Evolutionary conservation across 2,329 filamentous ascomycete genomes (phyloP).

Genomic region (Diatrype stigma): DNA sequence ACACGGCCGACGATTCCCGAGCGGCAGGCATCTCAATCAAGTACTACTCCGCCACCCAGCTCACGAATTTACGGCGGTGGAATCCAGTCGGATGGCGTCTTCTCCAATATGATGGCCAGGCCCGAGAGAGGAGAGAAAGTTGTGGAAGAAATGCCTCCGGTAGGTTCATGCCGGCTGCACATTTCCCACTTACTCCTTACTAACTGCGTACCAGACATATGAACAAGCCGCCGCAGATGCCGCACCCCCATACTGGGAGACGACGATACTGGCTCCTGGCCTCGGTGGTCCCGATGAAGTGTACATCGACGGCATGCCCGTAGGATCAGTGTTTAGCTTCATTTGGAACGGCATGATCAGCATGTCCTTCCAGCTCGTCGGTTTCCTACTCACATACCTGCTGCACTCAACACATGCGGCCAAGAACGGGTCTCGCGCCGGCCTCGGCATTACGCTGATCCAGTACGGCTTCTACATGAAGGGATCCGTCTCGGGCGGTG

Average conservation of each 20-base stretch:
- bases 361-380: slow-evolving; percentile 94
- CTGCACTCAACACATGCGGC: slow-evolving; percentile 96
- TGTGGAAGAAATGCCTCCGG: slow-evolving; percentile 84
- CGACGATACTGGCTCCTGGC: slow-evolving; percentile 90
- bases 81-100: slow-evolving; percentile 87
- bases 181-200: slow-evolving; percentile 1
- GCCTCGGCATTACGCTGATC: slow-evolving; percentile 89
- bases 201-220: slow-evolving; percentile 67
- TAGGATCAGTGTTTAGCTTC: slow-evolving; percentile 82
- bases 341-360: slow-evolving; percentile 95
- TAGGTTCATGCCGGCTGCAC: slow-evolving; percentile 44
- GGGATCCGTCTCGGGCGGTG: slow-evolving; percentile 43
- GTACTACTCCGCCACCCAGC: slow-evolving; percentile 26
- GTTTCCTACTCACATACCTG: slow-evolving; percentile 96
- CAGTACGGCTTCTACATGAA: slow-evolving; percentile 98
- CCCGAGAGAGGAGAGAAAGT: slow-evolving; percentile 75
- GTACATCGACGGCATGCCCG: slow-evolving; percentile 92
- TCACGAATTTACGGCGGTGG: slow-evolving; percentile 65
- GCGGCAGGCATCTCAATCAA: slow-evolving; percentile 16
- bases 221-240: slow-evolving; percentile 97
- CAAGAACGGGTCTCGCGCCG: slow-evolving; percentile 93
- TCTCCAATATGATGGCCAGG: slow-evolving; percentile 90
- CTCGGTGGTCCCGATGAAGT: slow-evolving; percentile 89
- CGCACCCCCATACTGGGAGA: slow-evolving; percentile 98
- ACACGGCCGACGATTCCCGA: slow-evolving; percentile 10